Conservation (phyloP, 805 yeast genomes). For the Candida takata region DNA sequence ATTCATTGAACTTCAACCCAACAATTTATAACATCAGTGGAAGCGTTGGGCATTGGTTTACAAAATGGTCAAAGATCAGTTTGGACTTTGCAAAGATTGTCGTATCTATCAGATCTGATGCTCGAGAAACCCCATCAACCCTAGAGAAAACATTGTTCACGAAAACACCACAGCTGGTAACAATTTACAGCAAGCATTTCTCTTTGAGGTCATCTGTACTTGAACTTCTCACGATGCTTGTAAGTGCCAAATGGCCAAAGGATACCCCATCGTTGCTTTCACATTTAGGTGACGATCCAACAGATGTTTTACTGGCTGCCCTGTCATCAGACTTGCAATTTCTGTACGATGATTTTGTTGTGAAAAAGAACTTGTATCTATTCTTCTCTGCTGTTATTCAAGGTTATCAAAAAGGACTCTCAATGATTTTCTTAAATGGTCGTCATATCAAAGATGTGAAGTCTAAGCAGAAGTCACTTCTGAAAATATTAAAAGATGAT, state of each 20-base stretch:
- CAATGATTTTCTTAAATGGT: constrained; percentile 62
- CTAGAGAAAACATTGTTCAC: constrained; percentile 58
- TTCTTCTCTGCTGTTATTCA: constrained; percentile 63
- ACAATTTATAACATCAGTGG: constrained; percentile 35
- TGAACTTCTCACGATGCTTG: constrained; percentile 48
- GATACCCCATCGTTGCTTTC: constrained; percentile 77
- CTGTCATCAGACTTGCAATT: constrained; percentile 55
- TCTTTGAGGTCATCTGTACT: constrained; percentile 45
- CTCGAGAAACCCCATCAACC: constrained; percentile 47
- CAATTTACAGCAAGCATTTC: constrained; percentile 45
- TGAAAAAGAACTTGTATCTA: constrained; percentile 50
- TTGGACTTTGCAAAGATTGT: constrained; percentile 52
- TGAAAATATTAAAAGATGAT: constrained; percentile 48
- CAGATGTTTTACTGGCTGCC: constrained; percentile 53
- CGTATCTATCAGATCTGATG: constrained; percentile 47
- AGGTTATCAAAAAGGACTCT: constrained; percentile 72
- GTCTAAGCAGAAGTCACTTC: constrained; percentile 34
- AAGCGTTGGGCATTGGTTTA: constrained; percentile 39
- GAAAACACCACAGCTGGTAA: constrained; percentile 49
- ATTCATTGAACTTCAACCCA: constrained; percentile 33
- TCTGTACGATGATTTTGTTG: constrained; percentile 43
- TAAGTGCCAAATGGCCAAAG: constrained; percentile 47
- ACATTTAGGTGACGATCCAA: constrained; percentile 61
- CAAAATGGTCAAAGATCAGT: constrained; percentile 41
- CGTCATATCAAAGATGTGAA: constrained; percentile 21